Base-by-base conservation (phyloP, 1,284 basidiomycete species). In the Cerrena zonata region DNA sequence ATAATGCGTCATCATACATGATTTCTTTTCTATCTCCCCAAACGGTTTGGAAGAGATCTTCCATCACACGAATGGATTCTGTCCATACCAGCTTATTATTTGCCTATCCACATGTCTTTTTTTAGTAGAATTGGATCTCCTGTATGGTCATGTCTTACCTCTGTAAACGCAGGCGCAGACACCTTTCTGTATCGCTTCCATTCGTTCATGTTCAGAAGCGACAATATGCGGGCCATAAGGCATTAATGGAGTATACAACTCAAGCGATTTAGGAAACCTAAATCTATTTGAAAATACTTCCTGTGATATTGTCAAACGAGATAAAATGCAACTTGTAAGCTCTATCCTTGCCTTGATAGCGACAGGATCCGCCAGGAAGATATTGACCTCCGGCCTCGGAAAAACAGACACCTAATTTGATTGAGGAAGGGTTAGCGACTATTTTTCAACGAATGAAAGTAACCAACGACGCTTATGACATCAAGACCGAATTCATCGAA, bases 1-100 rank as follows among this genome's bases (percentile, higher is more conserved):
- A 65, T 2, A 69, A 54, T 37, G 64, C 60, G 54, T 71, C 65
- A 46, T 67, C 65, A 25, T 67, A 47, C 43, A 55, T 50, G 24
- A 72, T 55, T 39, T 64, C 61, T 23, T 65, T 54, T 52, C 59
- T 55, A 23, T 58, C 30, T 5, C 62, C 58, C 71, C 71, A 74
- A 2, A 69, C 63, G 22, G 63, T 65, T 13, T 67, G 58, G 55
- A 71, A 68, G 54, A 74, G 61, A 23, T 70, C 68, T 10, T 62
- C 41, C 34, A 70, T 61, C 49, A 71, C 64, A 10, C 66, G 63
- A 18, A 74, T 56, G 0, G 79, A 74, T 56, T 79, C 76, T 37
- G 77, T 72, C 78, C 78, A 82, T 2, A 82, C 80, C 27, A 82
- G 65, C 47, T 67, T 73, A 57, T 80, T 82, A 59, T 83, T 80